Evolutionary conservation across 2,329 filamentous ascomycete genomes (phyloP), one percentile per base, ranked within the genome.

Genomic region (Neonectria faginata): DNA sequence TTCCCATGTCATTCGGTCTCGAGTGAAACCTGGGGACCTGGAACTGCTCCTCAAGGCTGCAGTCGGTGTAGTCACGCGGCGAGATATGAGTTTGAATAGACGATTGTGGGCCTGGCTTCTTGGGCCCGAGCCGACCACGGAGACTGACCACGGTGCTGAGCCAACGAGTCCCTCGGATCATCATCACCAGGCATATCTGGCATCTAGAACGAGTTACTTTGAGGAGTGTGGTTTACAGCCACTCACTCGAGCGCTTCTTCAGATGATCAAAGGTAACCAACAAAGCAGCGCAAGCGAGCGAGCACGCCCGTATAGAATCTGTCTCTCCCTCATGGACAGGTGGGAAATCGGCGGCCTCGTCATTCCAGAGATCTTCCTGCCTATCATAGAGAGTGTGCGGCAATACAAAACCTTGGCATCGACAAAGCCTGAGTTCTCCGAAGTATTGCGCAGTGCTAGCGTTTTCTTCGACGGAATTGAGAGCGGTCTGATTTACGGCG

Each of bases 401-500:
- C 82, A 84, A 50, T 98, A 94, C 80, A 90, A 94, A 77, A 81
- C 83, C 27, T 83, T 82, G 56, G 88, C 91, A 11, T 79, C 85
- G 1, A 85, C 85, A n/a, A 91, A 91, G 73, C 80, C 86, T 7
- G 89, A 95, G 62, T 93, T 96, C 66, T 85, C 89, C 14, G 96
- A 99, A 77, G 94, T 98, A 3, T 85, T 98, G 70, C 89, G 93
- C 70, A 98, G 95, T 76, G 96, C 95, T 5, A 97, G 92, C 75
- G 91, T 96, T 44, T 99, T 99, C 80, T 99, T 99, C 71, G 96
- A 99, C 75, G 95, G 95, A 5, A 95, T 98, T 42, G 96, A 99
- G 79, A 97, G 94, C 73, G 91, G 92, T 8, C 83, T 98, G 20
- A 97, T 99, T 51, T 99, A 97, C 83, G 90, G 91, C 52, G 93